Evolutionary conservation across 1,139 yeast species (phyloP), one percentile per base, ranked within the genome.

Genomic region (Sugiyamaella pinicola): DNA sequence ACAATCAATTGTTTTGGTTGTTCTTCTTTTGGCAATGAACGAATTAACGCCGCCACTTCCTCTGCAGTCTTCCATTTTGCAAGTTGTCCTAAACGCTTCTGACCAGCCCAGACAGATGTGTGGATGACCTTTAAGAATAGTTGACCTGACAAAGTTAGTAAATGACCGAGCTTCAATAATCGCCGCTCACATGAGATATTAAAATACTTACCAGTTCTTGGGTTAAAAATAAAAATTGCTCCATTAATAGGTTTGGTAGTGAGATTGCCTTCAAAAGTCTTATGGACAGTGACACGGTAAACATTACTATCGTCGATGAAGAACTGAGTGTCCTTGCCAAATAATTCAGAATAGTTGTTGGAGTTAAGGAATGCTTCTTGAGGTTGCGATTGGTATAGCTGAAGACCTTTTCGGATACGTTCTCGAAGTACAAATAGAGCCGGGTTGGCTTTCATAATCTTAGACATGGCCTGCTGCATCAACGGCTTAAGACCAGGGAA

Each of bases 51-150:
- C 9, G 96, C 93, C 22, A 90, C 96, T 71, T 93, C 99, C 70
- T 95, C 99, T 0, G 99, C 99, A 1, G 98, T 85, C 68, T 93
- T 93, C 99, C 99, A 95, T 67, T 93, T 93, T 0, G 98, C 95
- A 58, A 95, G 74, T 67, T 93, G 98, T 26, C 96, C 88, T 60
- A 93, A 76, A 63, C 98, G 85, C 65, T 90, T 91, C 69, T 95
- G 98, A 13, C 99, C 99, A 1, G 96, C 85, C 96, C 97, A 95
- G 1, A 90, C 96, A 6, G 96, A 87, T 0, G 96, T 89, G 65
- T 93, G 99, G 56, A 95, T 89, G 51, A 93, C 81, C 65, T 89
- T 90, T 70, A 93, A 75, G 67, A 87, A 90, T 41, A 93, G 71
- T 66, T 91, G 96, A 29, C 98, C 53, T 49, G 10, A 19, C 26